phyloP scores from a whole-genome alignment of 495 filamentous ascomycete species.

The Filosporella fistucella region DNA sequence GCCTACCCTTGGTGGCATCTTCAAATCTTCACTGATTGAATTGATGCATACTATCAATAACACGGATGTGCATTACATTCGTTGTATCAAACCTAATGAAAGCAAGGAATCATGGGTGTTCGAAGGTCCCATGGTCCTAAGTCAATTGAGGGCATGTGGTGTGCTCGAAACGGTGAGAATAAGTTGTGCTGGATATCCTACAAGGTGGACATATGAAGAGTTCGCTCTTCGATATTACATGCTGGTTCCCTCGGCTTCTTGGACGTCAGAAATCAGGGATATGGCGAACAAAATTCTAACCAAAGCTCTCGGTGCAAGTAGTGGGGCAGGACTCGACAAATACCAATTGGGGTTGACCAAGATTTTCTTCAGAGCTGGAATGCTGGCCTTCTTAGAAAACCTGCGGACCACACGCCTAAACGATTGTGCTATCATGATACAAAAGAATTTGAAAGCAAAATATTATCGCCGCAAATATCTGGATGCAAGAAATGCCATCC shows the following conservation, averaged over 20 bases:
- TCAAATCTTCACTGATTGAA: slow-evolving; percentile 97
- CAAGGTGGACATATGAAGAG: slow-evolving; percentile 98
- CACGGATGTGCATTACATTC: slow-evolving; percentile 98
- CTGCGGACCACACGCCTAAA: slow-evolving; percentile 84
- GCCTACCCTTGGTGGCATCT: slow-evolving; percentile 95
- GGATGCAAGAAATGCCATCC: slow-evolving; percentile 75
- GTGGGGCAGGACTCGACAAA: slow-evolving; percentile 79
- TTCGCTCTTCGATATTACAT: slow-evolving; percentile 98
- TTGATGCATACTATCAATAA: slow-evolving; percentile 97
- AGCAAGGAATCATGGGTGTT: slow-evolving; percentile 97
- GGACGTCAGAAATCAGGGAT: slow-evolving; percentile 88
- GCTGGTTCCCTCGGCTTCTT: slow-evolving; percentile 84
- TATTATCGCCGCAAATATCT: slow-evolving; percentile 93
- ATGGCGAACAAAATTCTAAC: slow-evolving; percentile 91
- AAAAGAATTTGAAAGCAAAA: slow-evolving; percentile 95
- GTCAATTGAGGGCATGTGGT: slow-evolving; percentile 96
- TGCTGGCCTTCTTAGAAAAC: slow-evolving; percentile 97
- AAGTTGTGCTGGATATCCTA: slow-evolving; percentile 95
- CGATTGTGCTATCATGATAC: slow-evolving; percentile 95
- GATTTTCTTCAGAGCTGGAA: slow-evolving; percentile 98
- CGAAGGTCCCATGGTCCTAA: slow-evolving; percentile 98
- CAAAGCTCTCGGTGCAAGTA: slow-evolving; percentile 77
- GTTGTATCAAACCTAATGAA: slow-evolving; percentile 99
- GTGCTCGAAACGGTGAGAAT: slow-evolving; percentile 98
- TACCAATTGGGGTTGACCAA: slow-evolving; percentile 97